Conservation (phyloP, 2,329 filamentous ascomycete species). For the Fusarium nodosum region DNA sequence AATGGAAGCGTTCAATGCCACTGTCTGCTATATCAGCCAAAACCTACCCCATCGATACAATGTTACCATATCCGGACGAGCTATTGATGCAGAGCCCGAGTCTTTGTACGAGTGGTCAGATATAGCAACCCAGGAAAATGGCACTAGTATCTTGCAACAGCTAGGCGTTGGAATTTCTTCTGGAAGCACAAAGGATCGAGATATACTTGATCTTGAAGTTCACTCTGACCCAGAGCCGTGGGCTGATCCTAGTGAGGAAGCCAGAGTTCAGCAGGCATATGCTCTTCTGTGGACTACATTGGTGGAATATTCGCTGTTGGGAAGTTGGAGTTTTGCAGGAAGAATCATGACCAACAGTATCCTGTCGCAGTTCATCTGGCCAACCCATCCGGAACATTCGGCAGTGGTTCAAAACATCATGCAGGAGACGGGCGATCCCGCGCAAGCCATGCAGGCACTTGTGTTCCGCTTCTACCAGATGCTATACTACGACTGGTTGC, state of each 20-base stretch:
- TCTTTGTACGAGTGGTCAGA: constrained; percentile 9
- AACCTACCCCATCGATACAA: constrained; percentile 19
- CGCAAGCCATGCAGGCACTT: not conserved
- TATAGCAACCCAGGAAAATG: not conserved
- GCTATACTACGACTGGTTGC: constrained; percentile 12
- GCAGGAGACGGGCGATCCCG: not conserved
- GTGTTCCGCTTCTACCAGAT: constrained; percentile 14
- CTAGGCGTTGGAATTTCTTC: constrained; percentile 1
- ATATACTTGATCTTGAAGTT: constrained; percentile 16
- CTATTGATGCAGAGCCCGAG: constrained; percentile 14
- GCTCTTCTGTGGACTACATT: constrained; percentile 2
- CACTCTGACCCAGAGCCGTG: not conserved
- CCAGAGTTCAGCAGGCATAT: not conserved
- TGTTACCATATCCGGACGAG: constrained; percentile 19
- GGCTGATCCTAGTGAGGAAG: not conserved
- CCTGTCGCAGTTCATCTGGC: not conserved
- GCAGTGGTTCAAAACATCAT: constrained; percentile 16
- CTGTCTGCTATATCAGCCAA: constrained; percentile 16
- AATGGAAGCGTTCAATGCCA: constrained; percentile 4
- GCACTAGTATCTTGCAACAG: not conserved
- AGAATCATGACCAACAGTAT: not conserved
- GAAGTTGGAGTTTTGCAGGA: constrained; percentile 12
- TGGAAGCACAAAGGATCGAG: not conserved
- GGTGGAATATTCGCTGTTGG: not conserved
- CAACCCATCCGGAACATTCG: constrained; percentile 6